phyloP scores from a whole-genome alignment of 78 protist genomes.

The Cavenderia fasciculata region DNA sequence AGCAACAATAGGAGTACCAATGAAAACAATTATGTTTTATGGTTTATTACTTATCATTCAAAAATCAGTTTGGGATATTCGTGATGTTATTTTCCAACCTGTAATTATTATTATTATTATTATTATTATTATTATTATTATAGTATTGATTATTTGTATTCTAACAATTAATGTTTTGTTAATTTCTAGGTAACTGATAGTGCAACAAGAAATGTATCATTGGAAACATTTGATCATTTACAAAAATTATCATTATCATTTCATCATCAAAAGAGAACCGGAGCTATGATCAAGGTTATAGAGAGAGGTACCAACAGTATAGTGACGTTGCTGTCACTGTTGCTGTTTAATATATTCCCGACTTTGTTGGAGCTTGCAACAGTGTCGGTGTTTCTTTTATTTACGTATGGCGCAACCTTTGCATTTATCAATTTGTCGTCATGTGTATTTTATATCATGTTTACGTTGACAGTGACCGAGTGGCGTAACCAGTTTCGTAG shows the following conservation, averaged over 20 bases:
- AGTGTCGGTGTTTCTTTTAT: constrained; percentile 28
- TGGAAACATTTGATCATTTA: constrained; percentile 36
- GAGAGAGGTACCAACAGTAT: constrained; percentile 25
- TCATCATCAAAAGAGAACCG: constrained; percentile 13
- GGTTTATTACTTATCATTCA: constrained; percentile 47
- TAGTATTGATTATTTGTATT: too few species aligned
- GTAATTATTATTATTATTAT: too few species aligned
- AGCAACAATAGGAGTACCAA: constrained; percentile 5
- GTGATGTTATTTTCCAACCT: constrained; percentile 10
- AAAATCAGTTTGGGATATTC: not conserved
- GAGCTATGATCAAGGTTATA: constrained; percentile 14
- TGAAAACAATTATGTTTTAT: not conserved
- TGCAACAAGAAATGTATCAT: not conserved
- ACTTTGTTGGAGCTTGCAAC: constrained; percentile 26
- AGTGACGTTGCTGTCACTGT: not conserved
- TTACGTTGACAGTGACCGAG: constrained; percentile 76
- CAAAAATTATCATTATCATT: constrained; percentile 5
- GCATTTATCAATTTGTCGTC: constrained; percentile 5
- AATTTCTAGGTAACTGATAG: constrained; percentile 25
- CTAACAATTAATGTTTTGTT: too few species aligned
- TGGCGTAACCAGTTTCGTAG: constrained; percentile 86
- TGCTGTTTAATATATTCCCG: constrained; percentile 65
- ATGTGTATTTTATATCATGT: constrained; percentile 28
- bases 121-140: too few species aligned
- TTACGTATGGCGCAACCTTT: constrained; percentile 9